Conservation (phyloP, 352 stramenopile species). For the Aphanomyces invadans region DNA sequence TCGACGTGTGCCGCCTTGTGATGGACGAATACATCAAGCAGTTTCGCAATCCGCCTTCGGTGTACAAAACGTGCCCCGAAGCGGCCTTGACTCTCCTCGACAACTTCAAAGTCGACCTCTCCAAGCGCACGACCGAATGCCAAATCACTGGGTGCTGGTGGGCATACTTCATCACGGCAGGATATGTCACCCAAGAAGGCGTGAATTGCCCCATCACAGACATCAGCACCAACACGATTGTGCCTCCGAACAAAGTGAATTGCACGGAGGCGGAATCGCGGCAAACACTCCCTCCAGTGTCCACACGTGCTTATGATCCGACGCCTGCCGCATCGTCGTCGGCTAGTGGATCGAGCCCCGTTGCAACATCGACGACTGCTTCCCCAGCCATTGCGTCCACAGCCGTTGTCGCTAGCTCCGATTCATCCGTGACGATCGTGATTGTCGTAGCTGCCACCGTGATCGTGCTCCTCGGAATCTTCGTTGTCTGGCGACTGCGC, state of each 20-base stretch:
- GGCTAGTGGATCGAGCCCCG: background rate
- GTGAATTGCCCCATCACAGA: conserved; percentile 2
- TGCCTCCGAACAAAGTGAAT: background rate
- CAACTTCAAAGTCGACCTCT: background rate
- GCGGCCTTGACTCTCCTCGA: background rate
- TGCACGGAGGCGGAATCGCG: background rate
- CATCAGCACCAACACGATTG: conserved; percentile 1
- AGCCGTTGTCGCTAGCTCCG: background rate
- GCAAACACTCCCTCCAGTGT: background rate
- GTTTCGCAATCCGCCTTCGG: background rate
- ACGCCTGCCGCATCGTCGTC: background rate
- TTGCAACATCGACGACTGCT: background rate
- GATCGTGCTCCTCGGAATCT: background rate
- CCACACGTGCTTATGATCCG: background rate
- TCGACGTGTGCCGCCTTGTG: background rate
- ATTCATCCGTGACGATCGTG: background rate
- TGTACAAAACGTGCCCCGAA: background rate
- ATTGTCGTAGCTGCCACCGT: background rate
- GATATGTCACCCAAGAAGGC: background rate
- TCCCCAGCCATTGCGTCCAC: background rate
- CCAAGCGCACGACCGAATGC: background rate
- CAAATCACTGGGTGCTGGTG: background rate
- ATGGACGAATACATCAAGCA: background rate
- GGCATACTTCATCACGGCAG: background rate
- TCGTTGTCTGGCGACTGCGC: background rate